These are phyloP conservation scores for Penicillium sp. DNA, from an alignment of 2,329 filamentous ascomycete genomes.

Conservation along the genomic window DNA sequence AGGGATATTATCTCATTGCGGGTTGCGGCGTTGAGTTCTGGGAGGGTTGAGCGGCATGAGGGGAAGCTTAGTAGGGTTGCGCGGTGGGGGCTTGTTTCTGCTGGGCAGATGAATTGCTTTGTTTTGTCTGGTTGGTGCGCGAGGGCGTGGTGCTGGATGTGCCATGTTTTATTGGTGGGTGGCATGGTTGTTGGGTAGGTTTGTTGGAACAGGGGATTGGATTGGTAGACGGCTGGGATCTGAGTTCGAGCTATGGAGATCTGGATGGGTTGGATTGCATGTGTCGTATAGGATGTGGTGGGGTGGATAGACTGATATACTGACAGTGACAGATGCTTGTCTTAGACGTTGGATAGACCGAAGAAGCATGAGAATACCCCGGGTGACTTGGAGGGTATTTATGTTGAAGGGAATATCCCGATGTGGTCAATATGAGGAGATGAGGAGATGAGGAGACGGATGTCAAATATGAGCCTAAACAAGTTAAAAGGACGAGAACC, in stretches of 20 bases:
- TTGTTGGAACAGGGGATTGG: not conserved
- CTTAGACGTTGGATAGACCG: not conserved
- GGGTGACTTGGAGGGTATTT: not conserved
- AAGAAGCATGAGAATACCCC: not conserved
- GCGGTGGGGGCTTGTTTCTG: constrained; percentile 20
- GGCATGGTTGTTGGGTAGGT: constrained; percentile 6
- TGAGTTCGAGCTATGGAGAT: not conserved
- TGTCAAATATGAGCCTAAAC: not conserved
- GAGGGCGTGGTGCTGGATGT: constrained; percentile 5
- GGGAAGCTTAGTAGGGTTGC: constrained; percentile 26
- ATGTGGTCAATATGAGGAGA: not conserved
- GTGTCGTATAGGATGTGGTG: not conserved
- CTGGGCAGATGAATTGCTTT: constrained; percentile 16
- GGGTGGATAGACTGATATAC: not conserved
- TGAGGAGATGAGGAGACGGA: not conserved
- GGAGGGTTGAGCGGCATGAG: constrained; percentile 18
- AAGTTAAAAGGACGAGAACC: not conserved
- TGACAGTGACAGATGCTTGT: not conserved
- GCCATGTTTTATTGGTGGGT: constrained; percentile 9
- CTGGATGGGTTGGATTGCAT: constrained; percentile 1
- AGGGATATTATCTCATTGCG: constrained; percentile 23
- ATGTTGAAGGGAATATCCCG: not conserved
- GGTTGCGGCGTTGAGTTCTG: constrained; percentile 15
- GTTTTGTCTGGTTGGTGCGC: constrained; percentile 5
- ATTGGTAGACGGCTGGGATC: not conserved